Evolutionary conservation across 108 stramenopile species (phyloP).

Genomic region (Nannochloropsis salina): DNA sequence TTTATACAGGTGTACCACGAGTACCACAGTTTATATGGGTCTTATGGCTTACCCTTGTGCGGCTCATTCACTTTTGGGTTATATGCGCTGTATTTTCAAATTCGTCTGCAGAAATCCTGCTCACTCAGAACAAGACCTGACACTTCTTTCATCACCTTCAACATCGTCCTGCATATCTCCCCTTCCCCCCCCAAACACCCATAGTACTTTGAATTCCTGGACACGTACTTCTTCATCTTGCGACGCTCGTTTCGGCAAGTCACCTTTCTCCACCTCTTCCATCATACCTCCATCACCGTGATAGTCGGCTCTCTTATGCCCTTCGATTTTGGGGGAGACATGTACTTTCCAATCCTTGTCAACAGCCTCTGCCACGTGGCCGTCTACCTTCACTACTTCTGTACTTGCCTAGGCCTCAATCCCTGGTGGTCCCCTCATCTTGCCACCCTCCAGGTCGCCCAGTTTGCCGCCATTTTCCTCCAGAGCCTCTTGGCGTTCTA

Average conservation of each 20-base stretch:
- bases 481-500: slow-evolving; percentile 32
- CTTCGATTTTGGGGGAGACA: slow-evolving; percentile 47
- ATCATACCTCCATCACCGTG: slow-evolving; percentile 42
- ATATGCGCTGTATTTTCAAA: too few species aligned
- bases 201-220: slow-evolving; percentile 26
- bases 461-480: slow-evolving; percentile 36
- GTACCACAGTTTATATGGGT: too few species aligned
- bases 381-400: slow-evolving; percentile 42
- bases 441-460: slow-evolving; percentile 33
- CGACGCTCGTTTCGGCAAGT: slow-evolving; percentile 35
- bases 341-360: slow-evolving; percentile 46
- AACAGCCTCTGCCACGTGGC: slow-evolving; percentile 40
- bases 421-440: slow-evolving; percentile 36
- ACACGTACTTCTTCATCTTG: slow-evolving; percentile 35
- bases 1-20: too few species aligned
- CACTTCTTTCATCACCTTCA: background rate
- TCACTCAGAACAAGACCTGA: too few species aligned
- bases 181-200: background rate
- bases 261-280: slow-evolving; percentile 42
- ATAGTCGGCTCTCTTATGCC: slow-evolving; percentile 40
- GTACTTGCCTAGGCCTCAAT: slow-evolving; percentile 26
- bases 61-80: too few species aligned
- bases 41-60: too few species aligned
- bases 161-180: background rate
- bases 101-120: too few species aligned